These are phyloP conservation scores for Fusarium kyushuense DNA, from an alignment of 2,329 filamentous ascomycete genomes.

Conservation along the genomic window DNA sequence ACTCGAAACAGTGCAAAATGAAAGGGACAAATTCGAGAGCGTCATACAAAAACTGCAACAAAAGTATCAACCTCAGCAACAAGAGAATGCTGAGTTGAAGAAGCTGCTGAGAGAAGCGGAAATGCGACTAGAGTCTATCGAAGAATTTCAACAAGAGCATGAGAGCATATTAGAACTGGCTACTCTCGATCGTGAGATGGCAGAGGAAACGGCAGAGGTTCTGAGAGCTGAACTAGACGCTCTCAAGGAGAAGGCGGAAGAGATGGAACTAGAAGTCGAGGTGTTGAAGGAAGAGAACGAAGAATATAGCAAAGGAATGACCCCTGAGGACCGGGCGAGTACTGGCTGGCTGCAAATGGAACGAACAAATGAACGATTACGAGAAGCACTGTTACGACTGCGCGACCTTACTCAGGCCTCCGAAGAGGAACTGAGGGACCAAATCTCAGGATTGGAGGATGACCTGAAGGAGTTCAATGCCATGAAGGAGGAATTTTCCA, in stretches of 20 bases:
- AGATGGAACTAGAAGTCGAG: constrained; percentile 88
- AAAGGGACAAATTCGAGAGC: constrained; percentile 81
- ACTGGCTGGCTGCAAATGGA: constrained; percentile 94
- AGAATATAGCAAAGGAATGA: constrained; percentile 86
- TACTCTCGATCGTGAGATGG: constrained; percentile 93
- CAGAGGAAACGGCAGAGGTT: constrained; percentile 89
- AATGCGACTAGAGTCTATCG: constrained; percentile 72
- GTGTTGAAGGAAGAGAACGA: constrained; percentile 88
- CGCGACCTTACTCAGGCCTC: constrained; percentile 89
- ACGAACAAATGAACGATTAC: constrained; percentile 86
- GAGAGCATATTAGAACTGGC: constrained; percentile 88
- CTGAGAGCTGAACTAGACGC: constrained; percentile 83
- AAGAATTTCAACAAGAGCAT: constrained; percentile 82
- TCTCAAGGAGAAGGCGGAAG: constrained; percentile 80
- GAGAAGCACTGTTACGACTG: constrained; percentile 84
- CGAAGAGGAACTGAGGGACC: constrained; percentile 80
- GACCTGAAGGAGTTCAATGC: constrained; percentile 76
- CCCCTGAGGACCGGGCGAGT: constrained; percentile 86
- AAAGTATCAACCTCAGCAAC: constrained; percentile 87
- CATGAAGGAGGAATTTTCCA: constrained; percentile 76
- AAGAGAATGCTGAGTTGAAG: constrained; percentile 81
- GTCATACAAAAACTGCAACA: constrained; percentile 92
- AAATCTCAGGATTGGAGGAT: constrained; percentile 79
- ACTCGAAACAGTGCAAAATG: constrained; percentile 79
- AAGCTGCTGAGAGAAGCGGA: constrained; percentile 83